Evolutionary conservation across 345 rosid species (phyloP).

Genomic region (Euphorbia tirucalli): DNA sequence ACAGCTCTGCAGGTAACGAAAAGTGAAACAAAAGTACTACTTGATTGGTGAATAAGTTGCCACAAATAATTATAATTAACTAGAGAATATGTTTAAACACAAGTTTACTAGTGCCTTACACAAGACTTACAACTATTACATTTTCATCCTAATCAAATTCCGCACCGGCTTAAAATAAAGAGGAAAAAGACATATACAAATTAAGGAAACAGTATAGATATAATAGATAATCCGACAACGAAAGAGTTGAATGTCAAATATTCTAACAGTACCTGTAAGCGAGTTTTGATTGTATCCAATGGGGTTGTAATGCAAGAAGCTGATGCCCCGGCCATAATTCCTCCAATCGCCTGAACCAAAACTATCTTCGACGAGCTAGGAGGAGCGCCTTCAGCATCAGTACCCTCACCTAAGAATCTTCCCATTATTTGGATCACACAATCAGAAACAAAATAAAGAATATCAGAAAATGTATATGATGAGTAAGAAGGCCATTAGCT

Average conservation of each 20-base stretch:
- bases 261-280: conserved; percentile 66
- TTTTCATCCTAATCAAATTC: neutral
- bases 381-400: conserved; percentile 40
- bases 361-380: conserved; percentile 56
- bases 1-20: neutral
- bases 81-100: neutral
- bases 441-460: neutral
- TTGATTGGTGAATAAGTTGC: neutral
- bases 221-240: neutral
- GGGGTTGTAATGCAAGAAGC: conserved; percentile 95
- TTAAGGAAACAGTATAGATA: neutral
- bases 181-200: neutral
- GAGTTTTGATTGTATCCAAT: conserved; percentile 92
- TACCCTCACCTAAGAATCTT: conserved; percentile 66
- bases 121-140: too few species aligned
- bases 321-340: conserved; percentile 90
- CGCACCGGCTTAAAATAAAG: neutral
- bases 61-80: neutral
- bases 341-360: conserved; percentile 87
- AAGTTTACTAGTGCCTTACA: neutral
- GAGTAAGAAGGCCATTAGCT: conserved; percentile 4
- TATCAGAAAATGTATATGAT: neutral
- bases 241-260: conserved; percentile 10
- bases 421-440: conserved; percentile 14
- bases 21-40: neutral